Evolutionary conservation across 176 grass and related monocot genomes (phyloP).

Genomic region (Themeda triandra): DNA sequence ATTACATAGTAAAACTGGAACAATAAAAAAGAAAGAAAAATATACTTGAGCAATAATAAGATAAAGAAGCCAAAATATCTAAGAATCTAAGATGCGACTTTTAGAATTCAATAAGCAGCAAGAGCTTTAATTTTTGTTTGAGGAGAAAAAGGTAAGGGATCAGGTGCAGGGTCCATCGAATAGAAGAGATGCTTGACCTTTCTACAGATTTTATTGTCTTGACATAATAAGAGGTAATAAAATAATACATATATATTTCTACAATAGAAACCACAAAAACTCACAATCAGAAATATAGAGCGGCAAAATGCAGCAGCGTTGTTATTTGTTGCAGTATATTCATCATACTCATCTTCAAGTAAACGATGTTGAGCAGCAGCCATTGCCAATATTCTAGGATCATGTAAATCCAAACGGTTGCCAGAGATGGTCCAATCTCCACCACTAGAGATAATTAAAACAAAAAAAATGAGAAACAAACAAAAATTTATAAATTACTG

Average conservation of each 20-base stretch:
- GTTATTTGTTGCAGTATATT: conserved; percentile 67
- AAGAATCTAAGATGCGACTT: neutral
- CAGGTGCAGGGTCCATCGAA: neutral
- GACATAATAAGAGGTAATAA: conserved; percentile 17
- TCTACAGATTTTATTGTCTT: neutral
- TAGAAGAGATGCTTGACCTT: neutral
- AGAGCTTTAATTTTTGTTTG: neutral
- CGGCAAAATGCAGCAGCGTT: conserved; percentile 91
- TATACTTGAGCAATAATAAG: too few relatives aligned
- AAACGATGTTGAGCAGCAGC: conserved; percentile 65
- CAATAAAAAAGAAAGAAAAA: neutral
- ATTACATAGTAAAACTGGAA: neutral
- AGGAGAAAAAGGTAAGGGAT: neutral
- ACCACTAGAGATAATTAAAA: conserved; percentile 25
- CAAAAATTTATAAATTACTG: conserved; percentile 20
- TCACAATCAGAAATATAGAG: conserved; percentile 83
- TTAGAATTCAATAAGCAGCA: neutral
- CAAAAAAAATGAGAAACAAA: neutral
- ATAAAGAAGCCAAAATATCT: neutral
- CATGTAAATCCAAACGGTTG: conserved; percentile 62
- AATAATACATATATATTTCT: neutral
- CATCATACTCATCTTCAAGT: conserved; percentile 81
- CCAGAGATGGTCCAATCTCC: conserved; percentile 86
- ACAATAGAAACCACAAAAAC: conserved; percentile 3
- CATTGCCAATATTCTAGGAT: conserved; percentile 79